phyloP scores from a whole-genome alignment of 2,329 filamentous ascomycete genomes.

The Emericellopsis cladophorae region DNA sequence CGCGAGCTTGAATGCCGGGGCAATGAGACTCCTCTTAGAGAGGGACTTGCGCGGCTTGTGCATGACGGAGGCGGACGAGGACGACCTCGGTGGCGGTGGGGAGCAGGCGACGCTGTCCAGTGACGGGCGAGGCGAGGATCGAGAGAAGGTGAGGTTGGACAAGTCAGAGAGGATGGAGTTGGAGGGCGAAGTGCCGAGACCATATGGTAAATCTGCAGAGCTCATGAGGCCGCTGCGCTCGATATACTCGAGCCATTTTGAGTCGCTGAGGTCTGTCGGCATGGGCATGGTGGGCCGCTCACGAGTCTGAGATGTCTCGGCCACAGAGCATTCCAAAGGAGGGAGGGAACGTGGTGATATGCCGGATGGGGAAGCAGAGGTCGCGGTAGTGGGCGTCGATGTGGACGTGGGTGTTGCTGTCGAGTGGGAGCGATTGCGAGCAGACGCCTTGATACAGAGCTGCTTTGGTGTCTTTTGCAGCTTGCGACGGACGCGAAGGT shows the following conservation, averaged over 20 bases:
- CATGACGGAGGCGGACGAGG: not conserved
- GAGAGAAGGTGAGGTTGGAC: not conserved
- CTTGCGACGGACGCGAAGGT: not conserved
- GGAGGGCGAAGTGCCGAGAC: conserved; percentile 1
- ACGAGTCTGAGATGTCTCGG: not conserved
- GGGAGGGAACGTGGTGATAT: not conserved
- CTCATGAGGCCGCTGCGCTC: conserved; percentile 11
- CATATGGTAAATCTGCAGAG: conserved; percentile 2
- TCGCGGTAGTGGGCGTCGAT: not conserved
- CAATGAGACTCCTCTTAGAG: conserved; percentile 22
- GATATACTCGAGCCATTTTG: conserved; percentile 18
- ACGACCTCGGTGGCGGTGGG: not conserved
- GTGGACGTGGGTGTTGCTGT: not conserved
- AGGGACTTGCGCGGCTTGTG: conserved; percentile 1
- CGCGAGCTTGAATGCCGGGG: conserved; percentile 29
- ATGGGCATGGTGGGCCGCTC: conserved; percentile 7
- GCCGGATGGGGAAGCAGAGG: not conserved
- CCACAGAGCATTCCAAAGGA: not conserved
- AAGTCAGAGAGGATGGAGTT: not conserved
- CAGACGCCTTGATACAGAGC: not conserved
- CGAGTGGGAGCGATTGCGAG: not conserved
- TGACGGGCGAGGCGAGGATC: not conserved
- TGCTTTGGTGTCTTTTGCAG: not conserved
- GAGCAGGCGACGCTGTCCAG: not conserved
- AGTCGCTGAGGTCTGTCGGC: conserved; percentile 18